A percentile compares a stretch with the other conserved stretches of the same genome.
Evolutionary conservation across 1,139 yeast genomes (phyloP).

Genomic region (Saccharomyces hybrid): DNA sequence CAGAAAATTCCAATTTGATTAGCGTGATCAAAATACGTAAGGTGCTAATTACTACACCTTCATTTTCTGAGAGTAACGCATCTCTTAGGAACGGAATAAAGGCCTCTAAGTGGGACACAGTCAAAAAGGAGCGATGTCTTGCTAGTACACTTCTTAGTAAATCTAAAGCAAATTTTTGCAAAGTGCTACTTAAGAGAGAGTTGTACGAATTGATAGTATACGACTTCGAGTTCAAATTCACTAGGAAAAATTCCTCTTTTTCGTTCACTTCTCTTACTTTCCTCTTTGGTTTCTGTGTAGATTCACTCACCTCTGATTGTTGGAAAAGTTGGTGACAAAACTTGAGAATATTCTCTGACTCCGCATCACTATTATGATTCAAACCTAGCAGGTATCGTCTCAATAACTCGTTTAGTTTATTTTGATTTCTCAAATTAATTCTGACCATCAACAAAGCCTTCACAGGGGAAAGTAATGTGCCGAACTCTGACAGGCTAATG

Average conservation of each 20-base stretch:
- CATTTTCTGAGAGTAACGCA: conserved; percentile 59
- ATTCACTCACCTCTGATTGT: conserved; percentile 33
- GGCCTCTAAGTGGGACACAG: conserved; percentile 56
- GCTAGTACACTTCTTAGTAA: conserved; percentile 65
- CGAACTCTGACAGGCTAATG: conserved; percentile 54
- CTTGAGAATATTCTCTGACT: conserved; percentile 52
- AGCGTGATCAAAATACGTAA: conserved; percentile 56
- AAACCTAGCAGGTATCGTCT: conserved; percentile 74
- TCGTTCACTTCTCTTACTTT: conserved; percentile 29
- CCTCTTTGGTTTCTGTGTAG: conserved; percentile 17
- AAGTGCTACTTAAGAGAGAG: conserved; percentile 45
- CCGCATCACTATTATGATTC: conserved; percentile 53
- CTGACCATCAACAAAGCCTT: conserved; percentile 57
- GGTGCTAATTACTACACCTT: conserved; percentile 63
- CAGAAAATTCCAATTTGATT: conserved; percentile 56
- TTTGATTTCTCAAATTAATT: conserved; percentile 60
- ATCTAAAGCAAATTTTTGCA: conserved; percentile 76
- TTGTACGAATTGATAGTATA: conserved; percentile 46
- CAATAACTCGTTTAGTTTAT: conserved; percentile 70
- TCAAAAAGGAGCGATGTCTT: conserved; percentile 50
- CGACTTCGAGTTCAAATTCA: conserved; percentile 55
- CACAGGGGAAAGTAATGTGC: conserved; percentile 59
- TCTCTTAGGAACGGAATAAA: conserved; percentile 67
- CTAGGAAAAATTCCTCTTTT: conserved; percentile 57
- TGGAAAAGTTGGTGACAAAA: conserved; percentile 73